Conservation (phyloP, 257 asterid genomes). For the Handroanthus guayacan region DNA sequence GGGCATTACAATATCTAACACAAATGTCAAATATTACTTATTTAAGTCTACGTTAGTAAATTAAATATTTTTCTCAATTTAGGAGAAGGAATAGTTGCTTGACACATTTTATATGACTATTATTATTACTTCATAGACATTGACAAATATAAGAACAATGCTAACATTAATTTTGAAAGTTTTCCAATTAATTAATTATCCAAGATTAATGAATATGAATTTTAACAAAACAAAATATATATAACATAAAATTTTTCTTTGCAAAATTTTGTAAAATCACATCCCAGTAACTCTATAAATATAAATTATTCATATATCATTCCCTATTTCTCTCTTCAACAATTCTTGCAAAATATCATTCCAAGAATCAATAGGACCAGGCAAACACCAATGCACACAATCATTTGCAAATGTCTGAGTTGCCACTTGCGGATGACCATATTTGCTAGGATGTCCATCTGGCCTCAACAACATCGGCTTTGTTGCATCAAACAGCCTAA, state of each 20-base stretch:
- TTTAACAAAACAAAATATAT: too few species aligned
- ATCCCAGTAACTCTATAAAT: too few species aligned
- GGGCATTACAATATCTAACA: too few species aligned
- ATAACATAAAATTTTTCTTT: too few species aligned
- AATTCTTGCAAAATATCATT: conserved; percentile 56
- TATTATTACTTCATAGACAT: too few species aligned
- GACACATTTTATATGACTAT: neutral
- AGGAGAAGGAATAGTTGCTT: neutral
- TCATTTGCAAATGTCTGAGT: conserved; percentile 44
- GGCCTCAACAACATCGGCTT: conserved; percentile 55
- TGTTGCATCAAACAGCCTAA: conserved; percentile 52
- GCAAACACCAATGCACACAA: conserved; percentile 69
- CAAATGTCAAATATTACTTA: neutral
- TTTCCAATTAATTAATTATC: too few species aligned
- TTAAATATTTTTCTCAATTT: too few species aligned
- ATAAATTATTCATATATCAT: too few species aligned
- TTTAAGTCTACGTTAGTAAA: neutral
- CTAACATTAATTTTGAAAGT: too few species aligned
- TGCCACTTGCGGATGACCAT: conserved; percentile 46
- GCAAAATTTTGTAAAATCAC: too few species aligned
- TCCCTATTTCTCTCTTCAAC: neutral
- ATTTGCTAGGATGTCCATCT: conserved; percentile 65
- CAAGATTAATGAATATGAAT: too few species aligned
- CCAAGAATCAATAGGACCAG: conserved; percentile 64
- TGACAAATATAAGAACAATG: too few species aligned